Base-by-base conservation (phyloP, 345 rosid species). In the Pugionium cornutum region DNA sequence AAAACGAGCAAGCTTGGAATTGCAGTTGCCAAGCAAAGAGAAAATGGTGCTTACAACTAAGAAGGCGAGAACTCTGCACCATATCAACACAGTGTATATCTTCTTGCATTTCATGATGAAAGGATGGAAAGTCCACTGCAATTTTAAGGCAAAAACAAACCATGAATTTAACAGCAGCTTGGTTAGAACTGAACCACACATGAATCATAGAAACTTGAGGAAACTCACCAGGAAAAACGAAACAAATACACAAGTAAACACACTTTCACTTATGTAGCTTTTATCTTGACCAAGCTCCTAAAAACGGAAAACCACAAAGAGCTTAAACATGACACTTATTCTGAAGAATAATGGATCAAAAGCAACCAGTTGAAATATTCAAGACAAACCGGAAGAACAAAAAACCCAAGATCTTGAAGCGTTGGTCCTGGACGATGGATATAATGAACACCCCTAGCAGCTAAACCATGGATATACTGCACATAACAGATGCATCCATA, bases 41-140 rank as follows among this genome's bases (percentile, higher is more conserved):
- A 18, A 10, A 9, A 68, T 29, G 28, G 67, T 35, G 84, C 98
- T 91, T 83, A 95, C 99, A 68, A 86, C 96, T 81, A 95, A 78
- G 80, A 86, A 91, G 33, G 97, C 91, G 42, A 91, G 79, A 81
- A 95, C 92, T 80, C 99, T 86, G 86, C 98, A 95, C 99, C 99
- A 95, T 39, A 91, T 58, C 34, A 95, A 79, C 65, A 95, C 98
- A 4, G 98, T 95, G 81, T 91, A 95, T 84, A 95, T 81, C 83
- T 83, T 91, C 81, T 87, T 95, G 86, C 84, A 84, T 84, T 95
- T 89, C 77, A 88, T 72, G 75, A 91, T 70, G 83, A 95, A 95
- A 50, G 99, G 99, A 80, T 95, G 96, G 76, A 91, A 91, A 37
- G 96, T 91, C 99, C 99, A 95, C 99, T 91, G 94, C 80, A 79